These are phyloP conservation scores for Acer yangbiense DNA, from an alignment of 345 rosid genomes.

Conservation along the genomic window DNA sequence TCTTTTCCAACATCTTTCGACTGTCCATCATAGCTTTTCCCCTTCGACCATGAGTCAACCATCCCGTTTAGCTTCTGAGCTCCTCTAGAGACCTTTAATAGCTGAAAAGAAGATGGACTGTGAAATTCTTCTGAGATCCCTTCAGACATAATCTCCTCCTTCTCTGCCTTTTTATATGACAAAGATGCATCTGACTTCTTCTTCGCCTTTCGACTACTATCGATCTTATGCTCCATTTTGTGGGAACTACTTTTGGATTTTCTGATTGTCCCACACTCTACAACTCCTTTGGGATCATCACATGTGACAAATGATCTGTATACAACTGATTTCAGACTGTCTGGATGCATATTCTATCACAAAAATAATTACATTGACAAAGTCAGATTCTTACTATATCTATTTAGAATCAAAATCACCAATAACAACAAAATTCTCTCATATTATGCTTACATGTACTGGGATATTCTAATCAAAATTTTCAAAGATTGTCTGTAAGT, in stretches of 20 bases:
- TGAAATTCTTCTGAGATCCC: constrained; percentile 26
- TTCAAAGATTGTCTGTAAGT: constrained; percentile 22
- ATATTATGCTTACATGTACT: constrained; percentile 24
- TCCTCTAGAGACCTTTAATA: constrained; percentile 74
- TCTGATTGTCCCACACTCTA: constrained; percentile 74
- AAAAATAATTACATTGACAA: constrained; percentile 20
- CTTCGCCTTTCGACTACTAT: constrained; percentile 20
- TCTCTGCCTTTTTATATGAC: constrained; percentile 29
- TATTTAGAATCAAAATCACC: constrained; percentile 8
- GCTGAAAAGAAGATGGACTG: constrained; percentile 59
- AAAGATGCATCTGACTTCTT: constrained; percentile 30
- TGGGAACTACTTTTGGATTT: constrained; percentile 47
- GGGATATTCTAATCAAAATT: constrained; percentile 18
- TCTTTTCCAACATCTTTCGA: constrained; percentile 68
- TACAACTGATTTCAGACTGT: constrained; percentile 53
- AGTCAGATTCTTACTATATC: constrained; percentile 25
- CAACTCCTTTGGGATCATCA: constrained; percentile 85
- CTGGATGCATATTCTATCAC: constrained; percentile 67
- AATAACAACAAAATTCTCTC: constrained; percentile 3
- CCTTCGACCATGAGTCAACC: constrained; percentile 67
- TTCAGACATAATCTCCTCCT: constrained; percentile 29
- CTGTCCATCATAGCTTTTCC: constrained; percentile 36
- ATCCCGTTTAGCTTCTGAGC: constrained; percentile 76
- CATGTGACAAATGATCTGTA: constrained; percentile 87
- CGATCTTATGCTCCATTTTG: constrained; percentile 46